Percentiles rank a stretch among this genome's conserved stretches.
Conservation (phyloP, 768 basidiomycete genomes). For the Phallus indusiatus region DNA sequence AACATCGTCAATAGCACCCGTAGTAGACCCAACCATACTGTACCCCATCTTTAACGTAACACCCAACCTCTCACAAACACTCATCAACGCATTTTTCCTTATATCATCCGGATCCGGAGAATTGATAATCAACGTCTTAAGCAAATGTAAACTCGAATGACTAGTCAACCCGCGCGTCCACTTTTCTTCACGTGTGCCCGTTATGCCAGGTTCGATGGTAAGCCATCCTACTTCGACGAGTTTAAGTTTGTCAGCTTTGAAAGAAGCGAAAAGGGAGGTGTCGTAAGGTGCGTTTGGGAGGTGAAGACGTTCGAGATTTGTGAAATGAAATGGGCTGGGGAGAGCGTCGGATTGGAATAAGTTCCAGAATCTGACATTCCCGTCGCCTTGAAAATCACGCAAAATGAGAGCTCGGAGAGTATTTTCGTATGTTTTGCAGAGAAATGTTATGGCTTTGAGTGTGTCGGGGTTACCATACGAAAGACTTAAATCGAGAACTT, state of each 20-base stretch:
- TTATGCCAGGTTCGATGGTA: neutral
- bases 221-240: slow-evolving; percentile 9
- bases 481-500: slow-evolving; percentile 13
- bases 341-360: neutral
- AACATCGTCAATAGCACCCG: neutral
- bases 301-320: slow-evolving; percentile 3
- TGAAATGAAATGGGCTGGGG: slow-evolving; percentile 8
- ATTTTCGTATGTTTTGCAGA: slow-evolving; percentile 11
- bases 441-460: slow-evolving; percentile 8
- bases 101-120: neutral
- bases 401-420: slow-evolving; percentile 12
- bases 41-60: neutral
- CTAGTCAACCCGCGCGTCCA: neutral
- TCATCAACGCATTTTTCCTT: neutral
- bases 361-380: neutral
- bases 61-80: neutral
- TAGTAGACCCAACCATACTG: neutral
- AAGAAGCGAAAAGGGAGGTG: slow-evolving; percentile 5
- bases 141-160: neutral
- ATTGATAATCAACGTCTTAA: neutral
- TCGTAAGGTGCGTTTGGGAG: slow-evolving; percentile 6
- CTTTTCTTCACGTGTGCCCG: slow-evolving; percentile 3
- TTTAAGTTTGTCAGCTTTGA: slow-evolving; percentile 9
- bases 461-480: neutral
- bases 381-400: neutral